Base-by-base conservation (phyloP, 202 grass and related monocot genomes). In the Zizania palustris region DNA sequence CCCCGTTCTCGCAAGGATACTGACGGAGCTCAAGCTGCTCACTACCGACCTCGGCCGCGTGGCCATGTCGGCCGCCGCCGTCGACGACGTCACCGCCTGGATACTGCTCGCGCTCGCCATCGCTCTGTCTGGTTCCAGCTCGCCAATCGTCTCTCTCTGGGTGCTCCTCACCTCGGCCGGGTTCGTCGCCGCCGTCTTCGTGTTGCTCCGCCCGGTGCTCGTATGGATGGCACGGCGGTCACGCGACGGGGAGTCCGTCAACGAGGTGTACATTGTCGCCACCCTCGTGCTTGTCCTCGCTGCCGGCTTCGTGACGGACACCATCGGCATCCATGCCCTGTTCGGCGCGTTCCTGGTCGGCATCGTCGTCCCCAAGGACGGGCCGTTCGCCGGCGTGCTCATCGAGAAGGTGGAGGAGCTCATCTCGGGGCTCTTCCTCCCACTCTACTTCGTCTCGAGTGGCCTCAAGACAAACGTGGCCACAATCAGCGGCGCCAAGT, bases 381-480 rank as follows among this genome's bases (percentile, higher is more conserved):
- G 93, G 3, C 88, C 90, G 2, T 93, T 97, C 2, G 85, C 86
- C 0, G 90, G 90, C 2, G 71, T 93, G 19, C 93, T 97, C 58
- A 97, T 91, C 39, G 90, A 97, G 57, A 97, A 97, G 72, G 71
- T 91, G 44, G 93, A 97, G 78, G 93, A 97, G 19, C 88, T 97
- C 40, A 83, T 93, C 43, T 89, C 93, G 1, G 75, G 93, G 9
- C 93, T 97, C 2, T 93, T 97, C 83, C 93, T 97, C 11, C 93
- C 90, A 3, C 90, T 97, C 12, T 97, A 97, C 81, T 97, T 97
- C 45, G 93, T 91, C 16, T 97, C 90, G 0, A 97, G 93, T 5
- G 90, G 90, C 35, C 93, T 97, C 80, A 97, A 97, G 78, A 97
- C 93, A 6, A 62, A 97, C 39, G 86, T 97, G 49, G 88, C 86